phyloP scores from a whole-genome alignment of 1,284 basidiomycete species.

The Omphalotus olearius region DNA sequence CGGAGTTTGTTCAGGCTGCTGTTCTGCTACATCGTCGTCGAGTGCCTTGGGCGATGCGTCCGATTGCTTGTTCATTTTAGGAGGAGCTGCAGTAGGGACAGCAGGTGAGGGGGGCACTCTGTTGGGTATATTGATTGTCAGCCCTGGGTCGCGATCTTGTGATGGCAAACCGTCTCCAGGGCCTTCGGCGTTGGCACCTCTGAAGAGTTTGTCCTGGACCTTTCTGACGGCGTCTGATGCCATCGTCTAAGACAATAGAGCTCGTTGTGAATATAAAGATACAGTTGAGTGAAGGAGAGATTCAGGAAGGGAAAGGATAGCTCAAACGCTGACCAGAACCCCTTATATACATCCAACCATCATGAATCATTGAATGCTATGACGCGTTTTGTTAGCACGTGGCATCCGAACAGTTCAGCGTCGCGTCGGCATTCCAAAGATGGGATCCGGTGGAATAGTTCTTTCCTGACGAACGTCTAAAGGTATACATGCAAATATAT shows the following conservation, averaged over 20 bases:
- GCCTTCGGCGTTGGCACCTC: slow-evolving; percentile 32
- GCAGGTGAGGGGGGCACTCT: slow-evolving; percentile 23
- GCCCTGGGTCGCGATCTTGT: slow-evolving; percentile 32
- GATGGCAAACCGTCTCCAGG: slow-evolving; percentile 17
- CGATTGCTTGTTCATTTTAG: slow-evolving; percentile 40
- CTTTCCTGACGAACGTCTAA: too few relatives aligned
- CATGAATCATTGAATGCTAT: too few relatives aligned
- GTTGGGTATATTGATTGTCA: slow-evolving; percentile 82
- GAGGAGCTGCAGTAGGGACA: slow-evolving; percentile 31
- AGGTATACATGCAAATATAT: too few relatives aligned
- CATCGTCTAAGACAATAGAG: slow-evolving; percentile 20
- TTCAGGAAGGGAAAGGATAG: too few relatives aligned
- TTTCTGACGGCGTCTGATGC: slow-evolving; percentile 47
- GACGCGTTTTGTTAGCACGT: too few relatives aligned
- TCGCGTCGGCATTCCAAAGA: too few relatives aligned
- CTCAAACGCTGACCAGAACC: background rate
- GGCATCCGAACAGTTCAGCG: too few relatives aligned
- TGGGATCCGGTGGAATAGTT: too few relatives aligned
- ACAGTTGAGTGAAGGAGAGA: background rate
- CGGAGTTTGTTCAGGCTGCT: slow-evolving; percentile 21
- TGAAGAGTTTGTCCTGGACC: slow-evolving; percentile 76
- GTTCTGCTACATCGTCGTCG: slow-evolving; percentile 24
- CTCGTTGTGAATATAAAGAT: background rate
- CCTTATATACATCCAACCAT: background rate
- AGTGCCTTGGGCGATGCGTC: slow-evolving; percentile 25